These are phyloP conservation scores for Vanderwaltozyma verrucispora DNA, from an alignment of 805 yeast genomes.

Conservation along the genomic window DNA sequence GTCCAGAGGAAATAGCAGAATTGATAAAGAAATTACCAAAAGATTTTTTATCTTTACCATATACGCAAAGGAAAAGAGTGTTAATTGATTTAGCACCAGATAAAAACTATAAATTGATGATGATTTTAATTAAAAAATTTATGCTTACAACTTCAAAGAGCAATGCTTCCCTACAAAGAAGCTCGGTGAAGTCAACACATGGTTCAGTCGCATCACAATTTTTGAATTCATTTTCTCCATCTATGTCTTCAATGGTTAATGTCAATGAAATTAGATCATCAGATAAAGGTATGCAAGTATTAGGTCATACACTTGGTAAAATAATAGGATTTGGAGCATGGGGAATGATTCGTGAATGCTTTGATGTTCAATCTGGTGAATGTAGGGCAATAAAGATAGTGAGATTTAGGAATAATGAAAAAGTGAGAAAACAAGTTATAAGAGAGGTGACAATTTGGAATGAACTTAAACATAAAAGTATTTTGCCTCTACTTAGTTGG, in stretches of 20 bases:
- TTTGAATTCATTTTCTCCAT: constrained; percentile 27
- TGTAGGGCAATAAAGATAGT: constrained; percentile 55
- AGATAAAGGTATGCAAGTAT: constrained; percentile 58
- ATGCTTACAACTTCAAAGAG: constrained; percentile 19
- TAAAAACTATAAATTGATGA: constrained; percentile 27
- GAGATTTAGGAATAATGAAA: constrained; percentile 39
- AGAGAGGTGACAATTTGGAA: constrained; percentile 75
- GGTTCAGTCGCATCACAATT: constrained; percentile 28
- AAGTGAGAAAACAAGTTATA: constrained; percentile 47
- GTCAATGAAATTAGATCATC: constrained; percentile 26
- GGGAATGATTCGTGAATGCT: constrained; percentile 74
- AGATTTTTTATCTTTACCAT: constrained; percentile 46
- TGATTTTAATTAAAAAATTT: constrained; percentile 21
- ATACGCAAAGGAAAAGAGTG: constrained; percentile 46
- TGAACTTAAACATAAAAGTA: constrained; percentile 48
- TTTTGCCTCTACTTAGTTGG: constrained; percentile 52
- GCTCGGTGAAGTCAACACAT: constrained; percentile 13
- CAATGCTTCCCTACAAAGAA: constrained; percentile 12
- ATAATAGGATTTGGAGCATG: constrained; percentile 85
- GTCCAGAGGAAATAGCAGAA: constrained; percentile 23
- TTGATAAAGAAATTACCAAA: constrained; percentile 34
- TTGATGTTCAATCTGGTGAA: constrained; percentile 22
- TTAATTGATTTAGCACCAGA: constrained; percentile 29
- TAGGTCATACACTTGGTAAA: constrained; percentile 57
- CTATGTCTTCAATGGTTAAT: constrained; percentile 12